Conservation (phyloP, 2,329 filamentous ascomycete species). For the Trichoderma koningiopsis region DNA sequence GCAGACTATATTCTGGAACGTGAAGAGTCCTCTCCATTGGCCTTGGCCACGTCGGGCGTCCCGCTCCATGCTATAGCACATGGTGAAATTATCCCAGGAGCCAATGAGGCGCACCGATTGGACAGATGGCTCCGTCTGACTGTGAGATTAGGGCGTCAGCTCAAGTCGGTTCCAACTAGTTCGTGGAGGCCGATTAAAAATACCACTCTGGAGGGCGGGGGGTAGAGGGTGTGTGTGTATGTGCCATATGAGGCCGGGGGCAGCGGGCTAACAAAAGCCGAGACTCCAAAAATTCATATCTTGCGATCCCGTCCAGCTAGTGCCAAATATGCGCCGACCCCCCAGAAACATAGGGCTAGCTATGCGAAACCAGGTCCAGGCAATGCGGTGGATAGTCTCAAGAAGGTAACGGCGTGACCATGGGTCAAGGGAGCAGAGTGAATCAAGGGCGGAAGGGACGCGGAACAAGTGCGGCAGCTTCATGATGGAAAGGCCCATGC, state of each 20-base stretch:
- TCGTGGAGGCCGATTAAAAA: conserved; percentile 8
- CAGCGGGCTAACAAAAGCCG: conserved; percentile 16
- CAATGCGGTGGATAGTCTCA: conserved; percentile 1
- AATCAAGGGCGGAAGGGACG: conserved; percentile 1
- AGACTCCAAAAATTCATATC: conserved; percentile 5
- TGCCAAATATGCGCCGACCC: not conserved
- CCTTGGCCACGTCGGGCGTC: conserved; percentile 73
- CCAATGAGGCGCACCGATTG: conserved; percentile 79
- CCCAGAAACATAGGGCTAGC: conserved; percentile 18
- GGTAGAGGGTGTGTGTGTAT: not conserved
- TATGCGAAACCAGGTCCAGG: not conserved
- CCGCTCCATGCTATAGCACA: conserved; percentile 76
- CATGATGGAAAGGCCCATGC: conserved; percentile 14
- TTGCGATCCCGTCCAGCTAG: not conserved
- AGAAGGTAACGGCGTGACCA: not conserved
- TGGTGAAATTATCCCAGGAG: conserved; percentile 93
- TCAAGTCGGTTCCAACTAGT: conserved; percentile 20
- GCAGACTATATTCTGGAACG: conserved; percentile 81
- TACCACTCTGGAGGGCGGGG: conserved; percentile 1
- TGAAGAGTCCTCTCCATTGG: conserved; percentile 86
- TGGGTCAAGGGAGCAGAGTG: not conserved
- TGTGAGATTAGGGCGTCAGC: conserved; percentile 40
- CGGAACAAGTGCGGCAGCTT: not conserved
- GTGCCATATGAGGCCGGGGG: conserved; percentile 18
- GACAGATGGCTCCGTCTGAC: conserved; percentile 62